phyloP scores from a whole-genome alignment of 257 asterid genomes.

The Linderniella brevidens region DNA sequence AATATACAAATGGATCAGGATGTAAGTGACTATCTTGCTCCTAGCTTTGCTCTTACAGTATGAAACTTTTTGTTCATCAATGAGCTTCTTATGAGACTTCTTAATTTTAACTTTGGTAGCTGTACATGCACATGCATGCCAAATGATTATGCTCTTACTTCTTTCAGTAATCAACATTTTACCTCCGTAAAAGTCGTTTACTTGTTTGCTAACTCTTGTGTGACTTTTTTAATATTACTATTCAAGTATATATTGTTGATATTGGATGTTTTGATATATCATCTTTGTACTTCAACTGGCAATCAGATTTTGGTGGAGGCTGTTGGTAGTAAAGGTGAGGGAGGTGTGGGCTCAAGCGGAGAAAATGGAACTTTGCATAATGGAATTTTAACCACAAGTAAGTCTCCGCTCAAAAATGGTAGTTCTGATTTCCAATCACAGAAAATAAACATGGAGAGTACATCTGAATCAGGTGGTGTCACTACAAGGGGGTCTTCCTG shows the following conservation, averaged over 20 bases:
- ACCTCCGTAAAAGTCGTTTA: too few relatives aligned
- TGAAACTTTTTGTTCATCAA: too few relatives aligned
- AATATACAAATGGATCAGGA: constrained; percentile 99
- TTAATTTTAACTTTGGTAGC: too few relatives aligned
- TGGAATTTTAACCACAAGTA: constrained; percentile 43
- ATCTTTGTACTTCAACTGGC: constrained; percentile 15
- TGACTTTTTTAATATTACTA: constrained; percentile 9
- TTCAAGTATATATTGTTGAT: too few relatives aligned
- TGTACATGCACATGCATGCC: too few relatives aligned
- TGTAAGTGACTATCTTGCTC: constrained; percentile 38
- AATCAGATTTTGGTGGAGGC: constrained; percentile 85
- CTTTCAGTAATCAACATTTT: too few relatives aligned
- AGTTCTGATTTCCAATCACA: constrained; percentile 39
- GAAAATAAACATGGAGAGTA: constrained; percentile 38
- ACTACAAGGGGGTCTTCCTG: constrained; percentile 85
- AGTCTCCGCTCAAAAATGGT: constrained; percentile 69
- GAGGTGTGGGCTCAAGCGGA: constrained; percentile 27
- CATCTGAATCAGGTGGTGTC: constrained; percentile 63
- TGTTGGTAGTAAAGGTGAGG: constrained; percentile 24
- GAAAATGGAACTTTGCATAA: constrained; percentile 59
- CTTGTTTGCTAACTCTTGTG: too few relatives aligned
- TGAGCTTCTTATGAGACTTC: too few relatives aligned
- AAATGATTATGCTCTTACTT: too few relatives aligned
- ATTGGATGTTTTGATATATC: constrained; percentile 15
- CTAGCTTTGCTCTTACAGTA: too few relatives aligned